phyloP scores from a whole-genome alignment of 495 filamentous ascomycete species.

The Corynascus novoguineensis region DNA sequence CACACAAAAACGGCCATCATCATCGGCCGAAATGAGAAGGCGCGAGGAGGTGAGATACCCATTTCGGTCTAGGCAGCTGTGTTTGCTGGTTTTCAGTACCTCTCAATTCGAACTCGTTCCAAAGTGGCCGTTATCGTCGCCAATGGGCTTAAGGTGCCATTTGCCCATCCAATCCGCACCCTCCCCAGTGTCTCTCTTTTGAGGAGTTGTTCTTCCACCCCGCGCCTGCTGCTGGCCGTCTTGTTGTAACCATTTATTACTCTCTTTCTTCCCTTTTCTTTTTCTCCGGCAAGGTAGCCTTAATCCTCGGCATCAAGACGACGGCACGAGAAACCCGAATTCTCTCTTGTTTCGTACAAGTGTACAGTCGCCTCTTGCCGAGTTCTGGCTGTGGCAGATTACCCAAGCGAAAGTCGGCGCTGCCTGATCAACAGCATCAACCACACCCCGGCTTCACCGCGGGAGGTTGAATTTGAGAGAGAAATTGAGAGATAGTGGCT shows the following conservation, averaged over 20 bases:
- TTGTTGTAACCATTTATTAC: background rate
- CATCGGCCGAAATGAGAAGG: background rate
- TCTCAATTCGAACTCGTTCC: too few species aligned
- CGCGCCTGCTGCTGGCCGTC: background rate
- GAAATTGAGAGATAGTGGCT: too few species aligned
- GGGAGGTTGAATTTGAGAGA: background rate
- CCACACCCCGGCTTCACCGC: background rate
- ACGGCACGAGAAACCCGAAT: background rate
- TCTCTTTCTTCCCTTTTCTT: background rate
- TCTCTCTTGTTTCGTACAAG: background rate
- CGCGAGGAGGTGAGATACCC: background rate
- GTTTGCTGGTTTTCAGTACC: too few species aligned
- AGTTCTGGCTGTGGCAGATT: too few species aligned
- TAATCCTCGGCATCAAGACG: background rate
- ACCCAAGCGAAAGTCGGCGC: slow-evolving; percentile 1
- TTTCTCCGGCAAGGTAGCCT: background rate
- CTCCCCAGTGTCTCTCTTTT: too few species aligned
- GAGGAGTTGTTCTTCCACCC: background rate
- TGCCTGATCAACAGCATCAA: background rate
- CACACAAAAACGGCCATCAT: background rate
- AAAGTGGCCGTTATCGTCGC: too few species aligned
- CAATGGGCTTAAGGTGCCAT: too few species aligned
- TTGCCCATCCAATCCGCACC: background rate
- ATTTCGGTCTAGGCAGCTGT: background rate
- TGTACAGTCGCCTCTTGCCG: background rate